phyloP scores from a whole-genome alignment of 2,329 filamentous ascomycete species.

The Aschersonia sp. region DNA sequence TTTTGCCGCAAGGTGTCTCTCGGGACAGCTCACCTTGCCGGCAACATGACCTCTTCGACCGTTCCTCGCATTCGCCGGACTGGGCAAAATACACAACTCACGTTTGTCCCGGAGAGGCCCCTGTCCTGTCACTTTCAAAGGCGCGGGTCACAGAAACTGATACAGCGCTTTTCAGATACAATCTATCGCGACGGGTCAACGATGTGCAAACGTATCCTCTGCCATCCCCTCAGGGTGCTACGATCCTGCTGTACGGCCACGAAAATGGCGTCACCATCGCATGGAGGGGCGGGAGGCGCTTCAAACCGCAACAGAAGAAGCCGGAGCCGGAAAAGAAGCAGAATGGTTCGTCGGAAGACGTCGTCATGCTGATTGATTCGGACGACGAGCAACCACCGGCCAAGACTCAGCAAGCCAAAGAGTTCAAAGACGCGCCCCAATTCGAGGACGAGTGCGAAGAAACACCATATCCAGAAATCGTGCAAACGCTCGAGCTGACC shows the following conservation, averaged over 20 bases:
- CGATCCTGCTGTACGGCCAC: slow-evolving; percentile 47
- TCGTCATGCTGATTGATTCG: slow-evolving; percentile 48
- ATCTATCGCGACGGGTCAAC: slow-evolving; percentile 41
- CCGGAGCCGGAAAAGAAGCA: slow-evolving; percentile 24
- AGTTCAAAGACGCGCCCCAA: slow-evolving; percentile 38
- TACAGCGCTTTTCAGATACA: slow-evolving; percentile 31
- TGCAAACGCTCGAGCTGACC: slow-evolving; percentile 46
- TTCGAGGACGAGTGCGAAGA: slow-evolving; percentile 40
- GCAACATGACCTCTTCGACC: slow-evolving; percentile 16
- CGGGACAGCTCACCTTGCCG: neutral
- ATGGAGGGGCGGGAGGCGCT: slow-evolving; percentile 48
- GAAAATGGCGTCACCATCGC: slow-evolving; percentile 45
- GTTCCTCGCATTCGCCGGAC: slow-evolving; percentile 30
- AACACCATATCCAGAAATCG: slow-evolving; percentile 35
- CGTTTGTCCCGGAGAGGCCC: slow-evolving; percentile 17
- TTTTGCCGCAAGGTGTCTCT: slow-evolving; percentile 1
- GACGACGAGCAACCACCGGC: slow-evolving; percentile 37
- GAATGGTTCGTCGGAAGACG: slow-evolving; percentile 36
- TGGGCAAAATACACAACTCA: slow-evolving; percentile 32
- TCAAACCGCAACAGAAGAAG: slow-evolving; percentile 30
- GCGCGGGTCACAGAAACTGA: too few relatives aligned
- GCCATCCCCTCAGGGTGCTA: slow-evolving; percentile 47
- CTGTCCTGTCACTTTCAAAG: too few relatives aligned
- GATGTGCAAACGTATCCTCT: slow-evolving; percentile 47
- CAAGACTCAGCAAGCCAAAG: slow-evolving; percentile 15